Conservation (phyloP, 305 asterid genomes). For the Vinca major region DNA sequence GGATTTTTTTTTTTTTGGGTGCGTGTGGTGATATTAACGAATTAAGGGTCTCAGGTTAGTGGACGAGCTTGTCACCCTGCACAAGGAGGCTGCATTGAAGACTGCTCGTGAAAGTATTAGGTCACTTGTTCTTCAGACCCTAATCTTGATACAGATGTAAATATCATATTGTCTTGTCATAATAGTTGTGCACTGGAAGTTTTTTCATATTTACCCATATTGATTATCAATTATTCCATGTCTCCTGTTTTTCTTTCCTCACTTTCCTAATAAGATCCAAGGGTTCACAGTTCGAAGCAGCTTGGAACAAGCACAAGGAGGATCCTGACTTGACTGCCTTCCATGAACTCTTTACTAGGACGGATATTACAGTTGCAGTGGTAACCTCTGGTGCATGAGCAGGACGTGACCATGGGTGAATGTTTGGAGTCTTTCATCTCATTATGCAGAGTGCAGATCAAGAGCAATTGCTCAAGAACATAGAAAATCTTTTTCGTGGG, state of each 20-base stretch:
- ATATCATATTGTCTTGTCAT: conserved; percentile 18
- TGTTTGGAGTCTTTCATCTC: neutral
- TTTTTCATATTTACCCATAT: neutral
- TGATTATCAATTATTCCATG: neutral
- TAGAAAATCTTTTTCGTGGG: neutral
- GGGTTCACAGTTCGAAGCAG: conserved; percentile 48
- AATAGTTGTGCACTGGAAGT: neutral
- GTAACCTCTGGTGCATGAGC: conserved; percentile 13
- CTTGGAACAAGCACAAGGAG: conserved; percentile 69
- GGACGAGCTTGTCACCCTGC: conserved; percentile 69
- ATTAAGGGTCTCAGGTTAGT: conserved; percentile 49
- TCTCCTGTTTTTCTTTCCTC: conserved; percentile 5
- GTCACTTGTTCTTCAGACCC: conserved; percentile 44
- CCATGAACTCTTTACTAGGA: conserved; percentile 23
- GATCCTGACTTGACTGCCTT: conserved; percentile 63
- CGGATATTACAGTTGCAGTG: conserved; percentile 24
- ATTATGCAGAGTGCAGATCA: neutral
- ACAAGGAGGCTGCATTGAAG: conserved; percentile 75
- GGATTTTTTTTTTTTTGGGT: neutral
- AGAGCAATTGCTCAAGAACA: neutral
- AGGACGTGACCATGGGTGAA: neutral
- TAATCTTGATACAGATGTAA: conserved; percentile 56
- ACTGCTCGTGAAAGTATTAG: conserved; percentile 62
- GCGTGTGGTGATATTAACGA: neutral
- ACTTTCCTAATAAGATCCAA: conserved; percentile 36